Evolutionary conservation across 495 filamentous ascomycete genomes (phyloP).

Genomic region (Choiromyces venosus): DNA sequence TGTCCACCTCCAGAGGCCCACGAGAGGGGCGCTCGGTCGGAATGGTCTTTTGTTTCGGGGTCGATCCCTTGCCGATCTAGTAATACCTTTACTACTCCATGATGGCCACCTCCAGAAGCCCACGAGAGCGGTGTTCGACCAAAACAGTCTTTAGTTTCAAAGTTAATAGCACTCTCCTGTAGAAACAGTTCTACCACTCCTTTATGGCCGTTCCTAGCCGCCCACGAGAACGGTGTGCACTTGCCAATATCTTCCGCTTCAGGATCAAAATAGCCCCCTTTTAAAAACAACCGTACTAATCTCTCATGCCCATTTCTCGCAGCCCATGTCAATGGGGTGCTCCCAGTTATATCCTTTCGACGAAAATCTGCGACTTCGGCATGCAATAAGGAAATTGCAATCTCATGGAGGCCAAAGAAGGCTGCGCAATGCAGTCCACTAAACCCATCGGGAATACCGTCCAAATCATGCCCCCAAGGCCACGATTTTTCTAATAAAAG

Average conservation of each 20-base stretch:
- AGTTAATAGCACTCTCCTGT: background rate
- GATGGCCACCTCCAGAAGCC: conserved; percentile 44
- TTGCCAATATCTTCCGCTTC: background rate
- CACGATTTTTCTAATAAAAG: background rate
- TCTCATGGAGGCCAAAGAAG: background rate
- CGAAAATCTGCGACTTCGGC: background rate
- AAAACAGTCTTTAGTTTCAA: conserved; percentile 4
- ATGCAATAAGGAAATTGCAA: background rate
- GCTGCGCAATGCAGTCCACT: background rate
- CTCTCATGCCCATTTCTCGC: conserved; percentile 28
- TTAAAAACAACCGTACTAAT: conserved; percentile 31
- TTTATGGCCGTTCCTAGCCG: conserved; percentile 28
- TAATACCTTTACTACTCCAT: conserved; percentile 35
- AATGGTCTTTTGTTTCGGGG: conserved; percentile 26
- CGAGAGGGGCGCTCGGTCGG: conserved; percentile 38
- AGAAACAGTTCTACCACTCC: conserved; percentile 16
- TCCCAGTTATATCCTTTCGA: conserved; percentile 24
- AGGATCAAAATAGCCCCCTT: conserved; percentile 14
- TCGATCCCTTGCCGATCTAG: conserved; percentile 19
- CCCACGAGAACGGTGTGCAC: conserved; percentile 15
- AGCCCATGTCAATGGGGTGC: conserved; percentile 38
- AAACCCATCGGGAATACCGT: background rate
- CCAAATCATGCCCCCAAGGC: background rate
- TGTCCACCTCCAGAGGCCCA: conserved; percentile 28
- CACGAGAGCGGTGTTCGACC: conserved; percentile 43